Percentiles rank a stretch among this genome's conserved stretches.
phyloP scores from a whole-genome alignment of 768 basidiomycete species.

The Kwoniella botswanensis region DNA sequence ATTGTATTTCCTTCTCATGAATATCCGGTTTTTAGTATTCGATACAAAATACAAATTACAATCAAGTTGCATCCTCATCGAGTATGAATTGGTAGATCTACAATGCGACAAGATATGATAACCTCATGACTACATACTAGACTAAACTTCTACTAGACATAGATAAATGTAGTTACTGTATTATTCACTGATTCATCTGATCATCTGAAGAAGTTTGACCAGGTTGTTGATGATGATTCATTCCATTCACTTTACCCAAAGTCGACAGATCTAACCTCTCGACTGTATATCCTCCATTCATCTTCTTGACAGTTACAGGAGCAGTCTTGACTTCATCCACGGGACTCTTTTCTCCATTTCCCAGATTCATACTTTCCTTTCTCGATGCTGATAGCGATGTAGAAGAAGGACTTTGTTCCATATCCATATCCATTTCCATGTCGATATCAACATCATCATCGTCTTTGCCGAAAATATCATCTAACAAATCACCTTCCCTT shows the following conservation, averaged over 20 bases:
- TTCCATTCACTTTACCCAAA: slow-evolving; percentile 24
- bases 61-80: no score
- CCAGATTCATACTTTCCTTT: neutral
- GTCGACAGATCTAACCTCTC: slow-evolving; percentile 15
- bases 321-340: slow-evolving; percentile 11
- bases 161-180: no score
- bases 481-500: slow-evolving; percentile 13
- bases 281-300: slow-evolving; percentile 27
- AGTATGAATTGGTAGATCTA: no score
- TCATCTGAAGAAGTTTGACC: neutral
- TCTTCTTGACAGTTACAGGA: slow-evolving; percentile 11
- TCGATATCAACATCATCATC: slow-evolving; percentile 25
- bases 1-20: no score
- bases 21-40: no score
- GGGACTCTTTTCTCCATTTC: neutral
- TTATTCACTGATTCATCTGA: no score
- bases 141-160: no score
- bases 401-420: slow-evolving; percentile 9
- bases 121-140: no score
- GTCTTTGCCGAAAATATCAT: slow-evolving; percentile 35
- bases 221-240: neutral
- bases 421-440: slow-evolving; percentile 25
- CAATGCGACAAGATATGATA: no score
- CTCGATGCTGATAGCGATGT: neutral
- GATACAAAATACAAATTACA: no score